These are phyloP conservation scores for Aspergillus olivimuriae DNA, from an alignment of 495 filamentous ascomycete species.

Conservation along the genomic window DNA sequence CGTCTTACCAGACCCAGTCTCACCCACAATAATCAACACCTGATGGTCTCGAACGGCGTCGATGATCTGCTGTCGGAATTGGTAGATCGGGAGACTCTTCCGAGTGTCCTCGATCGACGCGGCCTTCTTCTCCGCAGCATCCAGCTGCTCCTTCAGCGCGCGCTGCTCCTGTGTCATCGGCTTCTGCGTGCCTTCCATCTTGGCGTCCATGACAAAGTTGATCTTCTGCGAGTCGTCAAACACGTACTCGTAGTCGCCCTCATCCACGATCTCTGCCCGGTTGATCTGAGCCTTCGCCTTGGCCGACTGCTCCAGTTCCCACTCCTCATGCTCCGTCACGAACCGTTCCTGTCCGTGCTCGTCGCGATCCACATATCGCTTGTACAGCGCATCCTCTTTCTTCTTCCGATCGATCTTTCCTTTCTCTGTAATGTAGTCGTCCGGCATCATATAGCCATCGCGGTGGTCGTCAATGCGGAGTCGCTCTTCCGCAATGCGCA, in stretches of 20 bases:
- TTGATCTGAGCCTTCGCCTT: constrained; percentile 87
- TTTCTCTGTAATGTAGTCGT: constrained; percentile 90
- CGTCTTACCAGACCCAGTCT: constrained; percentile 85
- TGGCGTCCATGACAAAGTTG: constrained; percentile 74
- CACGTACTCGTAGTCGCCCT: constrained; percentile 89
- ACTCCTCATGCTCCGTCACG: constrained; percentile 92
- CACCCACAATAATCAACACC: constrained; percentile 82
- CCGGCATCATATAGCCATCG: constrained; percentile 90
- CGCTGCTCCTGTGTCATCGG: constrained; percentile 71
- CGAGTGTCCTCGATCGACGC: constrained; percentile 83
- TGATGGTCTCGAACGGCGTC: constrained; percentile 71
- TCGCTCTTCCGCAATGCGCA: constrained; percentile 83
- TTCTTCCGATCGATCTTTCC: constrained; percentile 84
- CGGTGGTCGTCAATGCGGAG: constrained; percentile 83
- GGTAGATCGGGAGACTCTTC: constrained; percentile 86
- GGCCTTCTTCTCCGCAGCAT: constrained; percentile 81
- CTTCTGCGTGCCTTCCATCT: constrained; percentile 60
- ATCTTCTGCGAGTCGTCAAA: constrained; percentile 87
- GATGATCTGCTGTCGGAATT: constrained; percentile 69
- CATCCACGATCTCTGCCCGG: constrained; percentile 65
- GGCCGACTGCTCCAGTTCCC: constrained; percentile 85
- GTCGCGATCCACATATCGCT: constrained; percentile 83
- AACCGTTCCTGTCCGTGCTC: constrained; percentile 84
- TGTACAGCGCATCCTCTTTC: constrained; percentile 86
- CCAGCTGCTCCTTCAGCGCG: constrained; percentile 68